Conservation (phyloP, 345 rosid species). For the Trapa bicornis region DNA sequence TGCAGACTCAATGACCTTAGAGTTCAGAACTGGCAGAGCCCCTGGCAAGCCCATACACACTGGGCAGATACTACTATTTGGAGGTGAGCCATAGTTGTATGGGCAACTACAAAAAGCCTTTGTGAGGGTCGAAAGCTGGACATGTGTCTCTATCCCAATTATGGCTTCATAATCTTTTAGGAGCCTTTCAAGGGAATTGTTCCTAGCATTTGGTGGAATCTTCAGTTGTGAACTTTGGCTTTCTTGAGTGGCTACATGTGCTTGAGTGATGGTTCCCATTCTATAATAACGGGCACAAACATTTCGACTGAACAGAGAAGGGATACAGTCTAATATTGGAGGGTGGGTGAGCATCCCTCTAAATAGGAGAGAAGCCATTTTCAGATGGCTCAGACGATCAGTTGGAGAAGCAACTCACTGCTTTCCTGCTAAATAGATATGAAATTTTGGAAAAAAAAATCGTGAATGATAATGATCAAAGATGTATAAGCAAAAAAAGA, state of each 20-base stretch:
- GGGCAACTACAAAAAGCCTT: slow-evolving; percentile 90
- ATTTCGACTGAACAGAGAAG: slow-evolving; percentile 36
- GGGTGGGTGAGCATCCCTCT: slow-evolving; percentile 44
- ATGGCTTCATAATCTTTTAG: slow-evolving; percentile 59
- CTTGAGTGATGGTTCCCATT: slow-evolving; percentile 21
- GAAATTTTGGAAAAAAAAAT: neutral
- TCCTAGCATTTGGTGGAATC: slow-evolving; percentile 29
- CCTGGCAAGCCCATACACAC: slow-evolving; percentile 98
- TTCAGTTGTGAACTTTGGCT: slow-evolving; percentile 31
- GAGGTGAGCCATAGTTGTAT: slow-evolving; percentile 62
- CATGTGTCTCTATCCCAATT: slow-evolving; percentile 95
- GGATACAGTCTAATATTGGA: slow-evolving; percentile 25
- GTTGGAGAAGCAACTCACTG: neutral
- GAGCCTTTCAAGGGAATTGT: slow-evolving; percentile 38
- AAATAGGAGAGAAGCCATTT: slow-evolving; percentile 51
- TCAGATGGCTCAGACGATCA: neutral
- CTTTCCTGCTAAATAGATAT: neutral
- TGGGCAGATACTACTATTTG: slow-evolving; percentile 72
- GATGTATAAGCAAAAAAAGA: neutral
- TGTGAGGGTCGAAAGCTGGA: slow-evolving; percentile 73
- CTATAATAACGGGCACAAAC: slow-evolving; percentile 29
- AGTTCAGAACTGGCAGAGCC: slow-evolving; percentile 74
- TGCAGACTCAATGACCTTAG: slow-evolving; percentile 73
- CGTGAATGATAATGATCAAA: neutral
- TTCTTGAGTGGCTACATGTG: slow-evolving; percentile 46